phyloP scores from a whole-genome alignment of 306 rosid genomes.

The Inga laurina region DNA sequence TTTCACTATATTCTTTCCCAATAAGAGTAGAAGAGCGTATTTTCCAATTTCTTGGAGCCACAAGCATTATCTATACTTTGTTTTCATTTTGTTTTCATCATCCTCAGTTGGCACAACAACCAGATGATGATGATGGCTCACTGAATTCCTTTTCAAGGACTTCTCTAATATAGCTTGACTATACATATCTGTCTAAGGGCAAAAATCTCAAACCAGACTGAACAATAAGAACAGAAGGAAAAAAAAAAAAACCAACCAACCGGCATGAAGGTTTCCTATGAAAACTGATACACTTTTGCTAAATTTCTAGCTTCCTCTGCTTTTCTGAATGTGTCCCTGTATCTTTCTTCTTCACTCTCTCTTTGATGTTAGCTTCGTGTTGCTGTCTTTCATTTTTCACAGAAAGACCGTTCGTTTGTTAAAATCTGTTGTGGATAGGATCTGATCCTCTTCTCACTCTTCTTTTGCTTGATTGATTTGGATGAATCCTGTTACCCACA shows the following conservation, averaged over 20 bases:
- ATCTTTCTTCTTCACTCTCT: constrained; percentile 26
- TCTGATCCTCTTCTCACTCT: constrained; percentile 89
- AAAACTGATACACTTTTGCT: constrained; percentile 37
- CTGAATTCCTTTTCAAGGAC: constrained; percentile 43
- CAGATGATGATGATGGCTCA: constrained; percentile 44
- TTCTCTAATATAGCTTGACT: constrained; percentile 52
- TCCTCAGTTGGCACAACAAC: constrained; percentile 14
- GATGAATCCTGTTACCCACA: constrained; percentile 51
- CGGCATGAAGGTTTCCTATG: constrained; percentile 38
- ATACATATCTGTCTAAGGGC: constrained; percentile 58
- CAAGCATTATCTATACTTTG: constrained; percentile 38
- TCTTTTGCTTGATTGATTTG: constrained; percentile 82
- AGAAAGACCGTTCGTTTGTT: constrained; percentile 31
- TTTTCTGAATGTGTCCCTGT: constrained; percentile 34
- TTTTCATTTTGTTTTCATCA: not conserved
- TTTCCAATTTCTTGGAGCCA: constrained; percentile 38
- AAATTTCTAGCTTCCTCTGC: constrained; percentile 46
- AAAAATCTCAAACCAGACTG: constrained; percentile 40
- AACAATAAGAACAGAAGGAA: constrained; percentile 36
- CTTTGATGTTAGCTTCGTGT: constrained; percentile 37
- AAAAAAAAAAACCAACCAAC: constrained; percentile 42
- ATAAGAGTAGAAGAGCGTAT: constrained; percentile 27
- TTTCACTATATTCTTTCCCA: constrained; percentile 41
- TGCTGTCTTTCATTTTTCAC: constrained; percentile 35
- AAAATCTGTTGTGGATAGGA: constrained; percentile 91